These are phyloP conservation scores for Tillandsia fasciculata DNA, from an alignment of 176 grass and related monocot species.

Conservation along the genomic window DNA sequence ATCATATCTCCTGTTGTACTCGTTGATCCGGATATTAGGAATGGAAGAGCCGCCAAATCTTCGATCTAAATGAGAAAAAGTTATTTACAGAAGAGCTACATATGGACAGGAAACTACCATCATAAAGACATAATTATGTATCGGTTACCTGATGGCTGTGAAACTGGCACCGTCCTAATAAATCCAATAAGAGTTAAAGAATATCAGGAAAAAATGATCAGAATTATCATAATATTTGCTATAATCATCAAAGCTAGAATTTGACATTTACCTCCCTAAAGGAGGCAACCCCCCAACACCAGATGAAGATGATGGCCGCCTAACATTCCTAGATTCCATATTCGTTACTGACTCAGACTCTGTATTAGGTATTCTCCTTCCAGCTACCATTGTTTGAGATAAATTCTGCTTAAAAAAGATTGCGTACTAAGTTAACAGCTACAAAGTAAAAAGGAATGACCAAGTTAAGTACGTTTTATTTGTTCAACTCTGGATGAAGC, in stretches of 20 bases:
- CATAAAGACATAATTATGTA: neutral
- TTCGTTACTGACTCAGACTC: constrained; percentile 47
- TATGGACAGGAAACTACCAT: neutral
- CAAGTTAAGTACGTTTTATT: no score
- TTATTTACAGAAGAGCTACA: constrained; percentile 2
- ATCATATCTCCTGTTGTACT: constrained; percentile 85
- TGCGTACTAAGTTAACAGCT: neutral
- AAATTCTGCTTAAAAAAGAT: constrained; percentile 46
- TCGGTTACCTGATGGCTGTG: constrained; percentile 57
- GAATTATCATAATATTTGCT: constrained; percentile 5
- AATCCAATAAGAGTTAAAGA: constrained; percentile 28
- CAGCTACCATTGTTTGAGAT: constrained; percentile 72
- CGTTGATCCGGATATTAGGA: constrained; percentile 54
- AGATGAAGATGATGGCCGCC: constrained; percentile 65
- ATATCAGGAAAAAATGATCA: neutral
- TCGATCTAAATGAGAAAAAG: constrained; percentile 31
- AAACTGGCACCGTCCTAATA: constrained; percentile 42
- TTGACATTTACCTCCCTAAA: constrained; percentile 49
- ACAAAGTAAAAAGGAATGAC: neutral
- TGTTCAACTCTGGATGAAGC: no score
- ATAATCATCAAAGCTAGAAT: neutral
- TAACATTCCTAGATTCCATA: constrained; percentile 45
- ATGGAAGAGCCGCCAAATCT: constrained; percentile 46
- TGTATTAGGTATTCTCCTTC: constrained; percentile 55
- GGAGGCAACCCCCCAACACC: constrained; percentile 50